Evolutionary conservation across 1,284 basidiomycete genomes (phyloP), one percentile per base, ranked within the genome.

Genomic region (Ganoderma boninense): DNA sequence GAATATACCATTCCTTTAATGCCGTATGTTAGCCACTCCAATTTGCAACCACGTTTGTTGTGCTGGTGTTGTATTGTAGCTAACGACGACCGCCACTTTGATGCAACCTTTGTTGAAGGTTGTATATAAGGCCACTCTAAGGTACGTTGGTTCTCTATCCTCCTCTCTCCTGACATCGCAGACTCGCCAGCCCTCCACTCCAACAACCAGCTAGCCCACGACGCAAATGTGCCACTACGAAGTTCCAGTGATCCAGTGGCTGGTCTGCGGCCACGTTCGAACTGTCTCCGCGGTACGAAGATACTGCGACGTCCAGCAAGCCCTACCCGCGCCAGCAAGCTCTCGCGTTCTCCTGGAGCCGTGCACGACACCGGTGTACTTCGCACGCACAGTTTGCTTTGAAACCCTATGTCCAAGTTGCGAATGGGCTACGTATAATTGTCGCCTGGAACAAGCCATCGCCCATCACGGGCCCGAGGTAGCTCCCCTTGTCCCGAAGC

Each of bases 1-100:
- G 69, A 69, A 71, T 66, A 72, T 72, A 70, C 70, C 66, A 69
- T 52, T 62, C 35, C 4, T 60, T 68, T 64, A 65, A 68, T 68
- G 29, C 20, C 11, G 49, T 14, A 67, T 44, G 29, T 59, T 32
- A 60, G 18, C 35, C 57, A 60, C 57, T 60, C 35, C 11, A n/a
- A 29, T 7, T 20, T 16, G 20, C 18, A 40, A 60, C 4, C 6
- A 5, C 20, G 57, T 42, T 62, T 62, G 40, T 62, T 2, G 40
- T 43, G 7, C 38, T 16, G 26, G 38, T 14, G 11, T 52, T 52
- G 49, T 5, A 40, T n/a, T 23, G 20, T 52, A 26, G 49, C 57
- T 20, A 10, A 38, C 10, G 38, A 59, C 20, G 35, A 32, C 14
- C 32, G 20, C 57, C 6, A 8, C 29, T 38, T 59, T 59, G 57